Percentiles rank a stretch among this genome's conserved stretches.
phyloP scores from a whole-genome alignment of 2,329 filamentous ascomycete species.

The Monosporascus sp. region DNA sequence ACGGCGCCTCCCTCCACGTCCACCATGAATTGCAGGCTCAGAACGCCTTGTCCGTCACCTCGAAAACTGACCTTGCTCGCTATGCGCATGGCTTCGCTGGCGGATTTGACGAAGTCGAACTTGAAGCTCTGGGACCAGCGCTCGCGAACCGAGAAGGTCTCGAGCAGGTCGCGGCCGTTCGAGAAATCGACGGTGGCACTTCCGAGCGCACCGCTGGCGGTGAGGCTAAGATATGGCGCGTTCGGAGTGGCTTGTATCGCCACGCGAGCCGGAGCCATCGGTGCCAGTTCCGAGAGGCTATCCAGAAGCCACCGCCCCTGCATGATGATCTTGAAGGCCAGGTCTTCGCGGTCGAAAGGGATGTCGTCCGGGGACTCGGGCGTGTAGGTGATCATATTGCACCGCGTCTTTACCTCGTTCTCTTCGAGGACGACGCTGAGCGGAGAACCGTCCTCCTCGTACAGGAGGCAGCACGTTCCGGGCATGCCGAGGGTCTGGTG shows the following conservation, averaged over 20 bases:
- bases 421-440: constrained; percentile 85
- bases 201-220: constrained; percentile 56
- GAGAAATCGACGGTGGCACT: constrained; percentile 63
- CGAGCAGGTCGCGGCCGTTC: constrained; percentile 61
- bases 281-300: constrained; percentile 62
- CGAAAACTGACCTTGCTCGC: constrained; percentile 90
- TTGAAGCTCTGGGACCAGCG: constrained; percentile 71
- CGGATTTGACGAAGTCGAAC: constrained; percentile 80
- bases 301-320: constrained; percentile 68
- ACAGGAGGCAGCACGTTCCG: constrained; percentile 80
- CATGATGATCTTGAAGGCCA: constrained; percentile 94
- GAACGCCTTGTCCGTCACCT: constrained; percentile 80
- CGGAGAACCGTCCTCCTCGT: constrained; percentile 67
- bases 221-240: constrained; percentile 70
- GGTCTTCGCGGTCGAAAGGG: constrained; percentile 74
- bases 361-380: constrained; percentile 73
- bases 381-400: constrained; percentile 84
- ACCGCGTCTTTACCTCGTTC: constrained; percentile 79
- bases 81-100: constrained; percentile 85
- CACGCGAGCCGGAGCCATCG: constrained; percentile 67
- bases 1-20: constrained; percentile 67
- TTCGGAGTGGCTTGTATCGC: constrained; percentile 60
- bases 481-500: constrained; percentile 77
- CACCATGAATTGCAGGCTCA: constrained; percentile 95
- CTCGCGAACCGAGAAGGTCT: constrained; percentile 64